Conservation (phyloP, 495 filamentous ascomycete genomes). For the Hyaloscypha finlandica region DNA sequence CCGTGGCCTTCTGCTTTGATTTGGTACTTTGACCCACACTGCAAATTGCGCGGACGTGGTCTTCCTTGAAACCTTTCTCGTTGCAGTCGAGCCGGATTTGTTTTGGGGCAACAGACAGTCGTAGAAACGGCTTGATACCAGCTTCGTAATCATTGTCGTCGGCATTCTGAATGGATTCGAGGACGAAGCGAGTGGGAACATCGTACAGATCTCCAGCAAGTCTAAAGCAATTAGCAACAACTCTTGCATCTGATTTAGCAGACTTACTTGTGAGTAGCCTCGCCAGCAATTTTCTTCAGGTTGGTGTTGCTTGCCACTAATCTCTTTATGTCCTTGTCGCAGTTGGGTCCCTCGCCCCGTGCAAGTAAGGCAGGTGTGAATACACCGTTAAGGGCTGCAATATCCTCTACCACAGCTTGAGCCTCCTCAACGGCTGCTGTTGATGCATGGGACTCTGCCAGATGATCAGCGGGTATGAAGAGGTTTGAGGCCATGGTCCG, state of each 20-base stretch:
- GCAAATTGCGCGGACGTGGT: constrained; percentile 43
- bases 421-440: not conserved
- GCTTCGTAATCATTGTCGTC: constrained; percentile 41
- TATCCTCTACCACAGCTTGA: not conserved
- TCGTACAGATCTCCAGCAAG: constrained; percentile 33
- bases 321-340: not conserved
- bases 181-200: constrained; percentile 40
- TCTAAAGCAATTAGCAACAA: constrained; percentile 1
- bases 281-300: not conserved
- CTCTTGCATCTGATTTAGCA: not conserved
- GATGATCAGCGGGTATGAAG: not conserved
- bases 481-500: not conserved
- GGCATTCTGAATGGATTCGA: constrained; percentile 47
- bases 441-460: not conserved
- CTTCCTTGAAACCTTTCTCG: constrained; percentile 42
- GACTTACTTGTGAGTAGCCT: not conserved
- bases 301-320: not conserved
- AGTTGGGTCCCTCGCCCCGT: not conserved
- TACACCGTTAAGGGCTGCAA: not conserved
- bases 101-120: not conserved
- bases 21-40: constrained; percentile 42
- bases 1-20: not conserved
- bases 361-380: not conserved
- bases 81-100: constrained; percentile 39
- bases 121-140: not conserved